Conservation (phyloP, 202 grass and related monocot genomes). For the Panicum hallii region DNA sequence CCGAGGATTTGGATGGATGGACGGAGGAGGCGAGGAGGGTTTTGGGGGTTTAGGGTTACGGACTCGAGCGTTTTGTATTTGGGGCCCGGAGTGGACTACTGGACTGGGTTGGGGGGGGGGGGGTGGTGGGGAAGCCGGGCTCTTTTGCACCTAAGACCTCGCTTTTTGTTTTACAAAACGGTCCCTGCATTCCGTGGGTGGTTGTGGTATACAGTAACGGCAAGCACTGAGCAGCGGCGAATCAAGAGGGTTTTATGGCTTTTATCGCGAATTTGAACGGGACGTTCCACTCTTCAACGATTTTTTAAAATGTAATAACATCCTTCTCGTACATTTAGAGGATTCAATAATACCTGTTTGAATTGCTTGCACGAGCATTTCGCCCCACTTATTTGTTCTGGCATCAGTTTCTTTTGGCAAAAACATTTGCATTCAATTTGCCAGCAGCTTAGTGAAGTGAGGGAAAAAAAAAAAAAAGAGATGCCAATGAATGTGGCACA, state of each 20-base stretch:
- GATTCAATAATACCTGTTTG: background rate
- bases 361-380: background rate
- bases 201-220: background rate
- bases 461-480: background rate
- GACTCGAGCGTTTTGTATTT: constrained; percentile 35
- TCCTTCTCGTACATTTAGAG: background rate
- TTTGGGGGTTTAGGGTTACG: constrained; percentile 53
- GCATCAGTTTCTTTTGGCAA: background rate
- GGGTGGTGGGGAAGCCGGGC: background rate
- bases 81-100: background rate
- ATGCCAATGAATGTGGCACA: background rate
- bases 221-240: no score
- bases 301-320: background rate
- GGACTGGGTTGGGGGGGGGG: background rate
- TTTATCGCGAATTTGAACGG: background rate
- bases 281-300: background rate
- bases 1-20: constrained; percentile 1
- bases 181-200: background rate
- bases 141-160: background rate
- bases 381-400: background rate
- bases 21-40: constrained; percentile 10
- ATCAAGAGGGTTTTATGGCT: background rate
- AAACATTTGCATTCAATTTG: constrained; percentile 4
- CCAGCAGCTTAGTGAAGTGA: background rate
- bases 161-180: background rate